Percentiles rank a stretch among this genome's conserved stretches.
Conservation (phyloP, 441 rosid genomes). For the Syzygium syzygioides region DNA sequence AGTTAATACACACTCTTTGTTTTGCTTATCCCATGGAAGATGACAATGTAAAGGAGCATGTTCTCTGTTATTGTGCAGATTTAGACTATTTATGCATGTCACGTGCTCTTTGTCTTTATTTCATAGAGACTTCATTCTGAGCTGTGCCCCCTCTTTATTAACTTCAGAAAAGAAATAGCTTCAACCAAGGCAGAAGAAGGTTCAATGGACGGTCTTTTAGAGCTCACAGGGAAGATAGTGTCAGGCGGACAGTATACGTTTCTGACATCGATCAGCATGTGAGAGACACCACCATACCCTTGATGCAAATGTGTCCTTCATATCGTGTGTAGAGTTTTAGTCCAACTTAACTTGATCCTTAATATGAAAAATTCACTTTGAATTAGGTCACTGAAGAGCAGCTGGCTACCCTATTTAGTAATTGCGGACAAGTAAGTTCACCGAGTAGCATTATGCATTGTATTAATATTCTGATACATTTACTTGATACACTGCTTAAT, state of each 20-base stretch:
- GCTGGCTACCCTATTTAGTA: conserved; percentile 55
- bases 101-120: neutral
- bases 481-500: neutral
- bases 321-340: neutral
- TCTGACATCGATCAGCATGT: conserved; percentile 73
- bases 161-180: conserved; percentile 47
- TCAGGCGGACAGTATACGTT: conserved; percentile 67
- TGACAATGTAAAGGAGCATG: neutral
- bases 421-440: conserved; percentile 60
- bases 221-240: conserved; percentile 60
- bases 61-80: neutral
- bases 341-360: neutral
- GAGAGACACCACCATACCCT: conserved; percentile 16
- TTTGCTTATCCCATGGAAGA: neutral
- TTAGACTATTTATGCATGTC: neutral
- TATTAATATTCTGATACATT: neutral
- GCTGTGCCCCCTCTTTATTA: neutral
- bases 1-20: neutral
- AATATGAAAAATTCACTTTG: neutral
- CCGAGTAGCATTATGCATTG: neutral
- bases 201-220: conserved; percentile 45
- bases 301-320: conserved; percentile 1
- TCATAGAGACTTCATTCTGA: conserved; percentile 9
- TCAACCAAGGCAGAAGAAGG: conserved; percentile 46
- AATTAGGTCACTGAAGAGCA: conserved; percentile 61